Evolutionary conservation across 2,329 filamentous ascomycete species (phyloP), one percentile per base, ranked within the genome.

Genomic region (Calonectria fujianensis): DNA sequence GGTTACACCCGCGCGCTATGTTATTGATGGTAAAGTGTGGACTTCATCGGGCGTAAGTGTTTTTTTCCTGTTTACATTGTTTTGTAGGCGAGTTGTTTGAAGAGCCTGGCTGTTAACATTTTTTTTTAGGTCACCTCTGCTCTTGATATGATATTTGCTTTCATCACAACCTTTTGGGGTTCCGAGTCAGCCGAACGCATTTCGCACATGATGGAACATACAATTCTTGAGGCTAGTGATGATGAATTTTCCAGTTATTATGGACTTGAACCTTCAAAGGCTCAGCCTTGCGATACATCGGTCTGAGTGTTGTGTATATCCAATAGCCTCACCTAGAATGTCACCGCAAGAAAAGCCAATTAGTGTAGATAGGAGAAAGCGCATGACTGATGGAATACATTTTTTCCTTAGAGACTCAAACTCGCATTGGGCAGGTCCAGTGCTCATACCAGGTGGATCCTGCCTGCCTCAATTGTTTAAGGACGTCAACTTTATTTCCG

Each of bases 11-110:
- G 93, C 93, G 27, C 87, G 93, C 50, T 94, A 91, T 90, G 90
- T 93, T 0, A 85, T 87, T 0, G 92, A 94, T 82, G 92, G 90
- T 5, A 92, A 93, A 73, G 85, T 94, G 10, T 94, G 93, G 92
- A 91, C 90, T 4, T 90, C 90, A 2, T 92, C 91, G 0, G 93
- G 93, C 66, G 84, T 86, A 75, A 88, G 74, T 79, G 2, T 14
- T 71, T 52, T 48, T 7, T 29, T 24, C n/a, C 24, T 27, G 9
- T 27, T 59, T 59, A 20, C 20, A 16, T 14, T 20, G 37, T 16
- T 35, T 27, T n/a, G n/a, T n/a, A 14, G 39, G 11, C 32, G 16
- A 24, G 20, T 27, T 24, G 8, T 67, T 32, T n/a, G 29, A 1
- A 31, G 31, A 64, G 32, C 24, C 24, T 24, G 48, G 35, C 16